These are phyloP conservation scores for Urochloa ruziziensis DNA, from an alignment of 176 grass and related monocot species.

Conservation along the genomic window DNA sequence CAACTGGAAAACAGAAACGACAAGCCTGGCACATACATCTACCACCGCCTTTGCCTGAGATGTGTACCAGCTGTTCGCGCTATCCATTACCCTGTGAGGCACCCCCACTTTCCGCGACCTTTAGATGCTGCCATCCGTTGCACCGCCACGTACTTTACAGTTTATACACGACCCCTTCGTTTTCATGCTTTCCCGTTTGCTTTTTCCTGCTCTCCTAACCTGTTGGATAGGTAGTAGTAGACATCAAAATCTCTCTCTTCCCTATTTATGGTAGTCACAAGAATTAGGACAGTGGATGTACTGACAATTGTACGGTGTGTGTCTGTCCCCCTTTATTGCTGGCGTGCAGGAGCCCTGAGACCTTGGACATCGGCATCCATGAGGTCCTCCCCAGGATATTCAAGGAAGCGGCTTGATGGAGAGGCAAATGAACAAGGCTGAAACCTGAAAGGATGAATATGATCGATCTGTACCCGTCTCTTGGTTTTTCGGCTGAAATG, in stretches of 20 bases:
- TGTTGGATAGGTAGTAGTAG: slow-evolving; percentile 39
- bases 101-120: slow-evolving; percentile 4
- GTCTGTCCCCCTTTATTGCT: background rate
- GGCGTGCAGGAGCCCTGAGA: slow-evolving; percentile 65
- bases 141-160: slow-evolving; percentile 30
- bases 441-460: too few relatives aligned
- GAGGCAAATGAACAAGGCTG: slow-evolving; percentile 5
- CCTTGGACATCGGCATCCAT: slow-evolving; percentile 74
- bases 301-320: slow-evolving; percentile 19
- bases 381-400: slow-evolving; percentile 89
- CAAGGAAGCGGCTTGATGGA: slow-evolving; percentile 40
- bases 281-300: slow-evolving; percentile 17
- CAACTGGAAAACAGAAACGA: background rate
- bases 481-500: background rate
- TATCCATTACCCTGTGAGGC: slow-evolving; percentile 23
- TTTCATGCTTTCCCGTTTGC: slow-evolving; percentile 3
- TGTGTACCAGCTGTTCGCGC: background rate
- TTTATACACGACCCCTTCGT: background rate
- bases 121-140: slow-evolving; percentile 16
- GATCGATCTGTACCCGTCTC: background rate
- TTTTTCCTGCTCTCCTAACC: slow-evolving; percentile 43
- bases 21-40: slow-evolving; percentile 1
- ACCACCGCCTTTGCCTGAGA: background rate
- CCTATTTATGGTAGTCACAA: slow-evolving; percentile 31
- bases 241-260: background rate